Conservation (phyloP, 108 stramenopile genomes). For the Skeletonema marinoi region DNA sequence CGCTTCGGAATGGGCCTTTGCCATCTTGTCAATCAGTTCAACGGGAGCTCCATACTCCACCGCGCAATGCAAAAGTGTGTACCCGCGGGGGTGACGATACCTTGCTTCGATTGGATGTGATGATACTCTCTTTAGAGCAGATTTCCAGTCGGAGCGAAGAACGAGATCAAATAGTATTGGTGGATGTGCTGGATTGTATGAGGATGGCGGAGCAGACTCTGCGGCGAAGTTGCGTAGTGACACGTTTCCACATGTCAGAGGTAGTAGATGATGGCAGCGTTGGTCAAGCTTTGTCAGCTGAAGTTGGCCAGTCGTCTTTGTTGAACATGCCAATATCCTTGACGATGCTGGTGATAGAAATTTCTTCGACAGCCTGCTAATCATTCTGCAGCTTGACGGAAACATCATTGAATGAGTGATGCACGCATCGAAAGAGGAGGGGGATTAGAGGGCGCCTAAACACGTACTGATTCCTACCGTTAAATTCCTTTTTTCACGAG, state of each 20-base stretch:
- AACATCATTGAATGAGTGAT: no score
- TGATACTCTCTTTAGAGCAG: slow-evolving; percentile 11
- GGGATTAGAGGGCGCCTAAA: no score
- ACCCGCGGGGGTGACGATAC: slow-evolving; percentile 25
- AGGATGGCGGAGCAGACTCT: not conserved
- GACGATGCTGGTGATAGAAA: not conserved
- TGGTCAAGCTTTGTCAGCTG: not conserved
- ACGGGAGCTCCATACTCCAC: slow-evolving; percentile 23
- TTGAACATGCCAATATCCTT: not conserved
- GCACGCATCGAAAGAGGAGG: no score
- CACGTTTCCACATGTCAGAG: not conserved
- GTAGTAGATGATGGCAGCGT: not conserved
- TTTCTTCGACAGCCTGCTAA: not conserved
- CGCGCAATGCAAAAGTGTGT: slow-evolving; percentile 16
- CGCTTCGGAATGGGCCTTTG: slow-evolving; percentile 20
- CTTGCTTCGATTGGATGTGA: slow-evolving; percentile 18
- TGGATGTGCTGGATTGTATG: slow-evolving; percentile 3
- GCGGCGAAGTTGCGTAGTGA: not conserved
- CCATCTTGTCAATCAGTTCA: slow-evolving; percentile 22
- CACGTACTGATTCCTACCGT: not conserved
- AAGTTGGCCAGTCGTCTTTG: not conserved
- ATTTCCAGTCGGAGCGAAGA: slow-evolving; percentile 12
- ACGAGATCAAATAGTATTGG: slow-evolving; percentile 34
- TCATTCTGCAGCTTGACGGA: not conserved
- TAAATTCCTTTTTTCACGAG: no score